phyloP scores from a whole-genome alignment of 495 filamentous ascomycete genomes.

The Aspergillus nanangensis region DNA sequence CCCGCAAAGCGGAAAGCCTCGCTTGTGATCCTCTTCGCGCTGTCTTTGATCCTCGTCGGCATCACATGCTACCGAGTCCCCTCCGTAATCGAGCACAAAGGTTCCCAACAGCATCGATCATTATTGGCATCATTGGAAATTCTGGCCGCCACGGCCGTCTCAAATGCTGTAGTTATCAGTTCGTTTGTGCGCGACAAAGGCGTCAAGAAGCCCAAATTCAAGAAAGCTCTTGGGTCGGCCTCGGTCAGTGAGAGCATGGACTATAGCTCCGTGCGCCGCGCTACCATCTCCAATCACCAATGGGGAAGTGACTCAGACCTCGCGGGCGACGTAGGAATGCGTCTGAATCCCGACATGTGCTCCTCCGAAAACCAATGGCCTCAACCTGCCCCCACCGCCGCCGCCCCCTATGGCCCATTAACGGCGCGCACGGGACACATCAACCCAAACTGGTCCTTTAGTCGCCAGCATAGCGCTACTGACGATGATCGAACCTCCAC shows the following conservation, averaged over 20 bases:
- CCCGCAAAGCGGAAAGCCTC: conserved; percentile 56
- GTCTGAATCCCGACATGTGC: conserved; percentile 55
- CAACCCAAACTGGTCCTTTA: conserved; percentile 32
- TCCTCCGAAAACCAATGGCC: conserved; percentile 29
- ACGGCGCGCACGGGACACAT: conserved; percentile 22
- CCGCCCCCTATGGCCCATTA: conserved; percentile 16
- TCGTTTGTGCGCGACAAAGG: conserved; percentile 78
- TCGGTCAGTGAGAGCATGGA: conserved; percentile 51
- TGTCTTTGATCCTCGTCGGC: conserved; percentile 71
- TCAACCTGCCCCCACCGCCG: conserved; percentile 36
- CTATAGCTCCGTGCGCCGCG: conserved; percentile 42
- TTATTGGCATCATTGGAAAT: conserved; percentile 75
- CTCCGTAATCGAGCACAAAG: conserved; percentile 56
- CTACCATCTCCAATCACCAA: conserved; percentile 50
- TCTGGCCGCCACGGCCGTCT: conserved; percentile 69
- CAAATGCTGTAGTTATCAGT: conserved; percentile 74
- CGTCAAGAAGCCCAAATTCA: conserved; percentile 72
- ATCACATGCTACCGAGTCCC: conserved; percentile 76
- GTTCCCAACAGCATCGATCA: conserved; percentile 69
- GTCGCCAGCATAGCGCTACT: conserved; percentile 8
- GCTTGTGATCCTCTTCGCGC: conserved; percentile 71
- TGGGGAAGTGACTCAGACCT: conserved; percentile 86
- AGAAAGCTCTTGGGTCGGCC: conserved; percentile 47
- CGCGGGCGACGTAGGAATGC: conserved; percentile 65
- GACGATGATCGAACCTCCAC: conserved; percentile 27